phyloP scores from a whole-genome alignment of 805 yeast genomes.

The Lipomyces chichibuensis region DNA sequence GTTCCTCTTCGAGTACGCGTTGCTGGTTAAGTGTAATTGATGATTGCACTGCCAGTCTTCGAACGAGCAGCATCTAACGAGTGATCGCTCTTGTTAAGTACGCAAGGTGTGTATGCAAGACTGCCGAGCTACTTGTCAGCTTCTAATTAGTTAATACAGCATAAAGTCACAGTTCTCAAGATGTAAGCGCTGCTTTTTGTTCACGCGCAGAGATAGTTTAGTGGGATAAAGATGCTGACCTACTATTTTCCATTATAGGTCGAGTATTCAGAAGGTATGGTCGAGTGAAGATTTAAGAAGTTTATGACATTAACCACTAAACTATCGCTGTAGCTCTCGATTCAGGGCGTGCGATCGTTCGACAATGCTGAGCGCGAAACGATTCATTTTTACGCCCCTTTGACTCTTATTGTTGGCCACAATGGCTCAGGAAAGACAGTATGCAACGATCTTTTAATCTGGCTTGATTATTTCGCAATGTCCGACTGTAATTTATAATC shows the following conservation, averaged over 20 bases:
- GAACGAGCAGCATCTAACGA: too few relatives aligned
- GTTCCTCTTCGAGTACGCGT: not conserved
- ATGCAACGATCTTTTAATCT: not conserved
- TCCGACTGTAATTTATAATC: not conserved
- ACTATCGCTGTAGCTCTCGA: conserved; percentile 57
- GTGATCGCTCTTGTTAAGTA: not conserved
- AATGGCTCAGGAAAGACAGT: conserved; percentile 94
- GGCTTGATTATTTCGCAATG: not conserved
- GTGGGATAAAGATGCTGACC: not conserved
- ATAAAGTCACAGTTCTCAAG: not conserved
- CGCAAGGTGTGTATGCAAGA: not conserved
- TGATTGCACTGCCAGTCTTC: not conserved
- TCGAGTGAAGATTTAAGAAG: not conserved
- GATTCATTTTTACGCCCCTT: conserved; percentile 84
- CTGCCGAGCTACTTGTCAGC: not conserved
- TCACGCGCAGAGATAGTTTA: not conserved
- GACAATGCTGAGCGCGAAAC: conserved; percentile 83
- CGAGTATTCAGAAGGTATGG: conserved; percentile 1
- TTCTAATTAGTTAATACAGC: not conserved
- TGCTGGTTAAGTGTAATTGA: not conserved
- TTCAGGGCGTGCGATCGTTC: conserved; percentile 89
- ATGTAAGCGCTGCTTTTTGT: not conserved
- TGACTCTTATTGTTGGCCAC: conserved; percentile 91
- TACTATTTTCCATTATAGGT: not conserved
- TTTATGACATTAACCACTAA: not conserved